phyloP scores from a whole-genome alignment of 805 yeast species.

The Candida railenensis region DNA sequence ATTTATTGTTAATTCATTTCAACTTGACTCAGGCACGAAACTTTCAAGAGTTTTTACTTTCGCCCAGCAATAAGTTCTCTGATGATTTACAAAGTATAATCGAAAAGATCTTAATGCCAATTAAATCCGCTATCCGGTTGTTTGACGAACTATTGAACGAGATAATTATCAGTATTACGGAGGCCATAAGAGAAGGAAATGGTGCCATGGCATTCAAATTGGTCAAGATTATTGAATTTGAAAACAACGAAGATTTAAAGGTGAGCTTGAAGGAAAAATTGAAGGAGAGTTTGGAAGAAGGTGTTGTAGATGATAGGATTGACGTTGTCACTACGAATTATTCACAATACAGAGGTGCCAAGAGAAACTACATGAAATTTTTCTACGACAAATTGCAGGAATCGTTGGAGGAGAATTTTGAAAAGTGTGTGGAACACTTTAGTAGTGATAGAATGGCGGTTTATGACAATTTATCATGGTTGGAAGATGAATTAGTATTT shows the following conservation, averaged over 20 bases:
- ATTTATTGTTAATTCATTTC: slow-evolving; percentile 67
- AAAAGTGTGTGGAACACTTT: slow-evolving; percentile 58
- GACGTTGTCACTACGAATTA: slow-evolving; percentile 23
- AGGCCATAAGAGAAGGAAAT: slow-evolving; percentile 69
- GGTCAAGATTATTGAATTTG: slow-evolving; percentile 76
- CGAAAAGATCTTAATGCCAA: slow-evolving; percentile 51
- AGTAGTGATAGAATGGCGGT: slow-evolving; percentile 52
- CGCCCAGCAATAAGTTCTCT: slow-evolving; percentile 45
- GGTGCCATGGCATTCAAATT: slow-evolving; percentile 64
- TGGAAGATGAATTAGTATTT: slow-evolving; percentile 72
- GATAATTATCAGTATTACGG: slow-evolving; percentile 68
- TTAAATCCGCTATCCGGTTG: slow-evolving; percentile 46
- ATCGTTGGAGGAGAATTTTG: slow-evolving; percentile 66
- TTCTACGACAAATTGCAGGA: slow-evolving; percentile 59
- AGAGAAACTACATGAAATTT: slow-evolving; percentile 61
- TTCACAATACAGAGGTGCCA: slow-evolving; percentile 28
- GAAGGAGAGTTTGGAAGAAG: slow-evolving; percentile 15
- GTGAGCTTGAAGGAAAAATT: slow-evolving; percentile 29
- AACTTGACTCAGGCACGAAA: slow-evolving; percentile 70
- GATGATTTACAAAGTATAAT: slow-evolving; percentile 71
- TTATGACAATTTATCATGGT: slow-evolving; percentile 75
- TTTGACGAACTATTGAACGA: slow-evolving; percentile 67
- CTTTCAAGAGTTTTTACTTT: slow-evolving; percentile 69
- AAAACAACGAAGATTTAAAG: slow-evolving; percentile 75
- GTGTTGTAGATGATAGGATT: slow-evolving; percentile 19